These are phyloP conservation scores for Rhinocladiella mackenziei DNA, from an alignment of 2,329 filamentous ascomycete species.

Conservation along the genomic window DNA sequence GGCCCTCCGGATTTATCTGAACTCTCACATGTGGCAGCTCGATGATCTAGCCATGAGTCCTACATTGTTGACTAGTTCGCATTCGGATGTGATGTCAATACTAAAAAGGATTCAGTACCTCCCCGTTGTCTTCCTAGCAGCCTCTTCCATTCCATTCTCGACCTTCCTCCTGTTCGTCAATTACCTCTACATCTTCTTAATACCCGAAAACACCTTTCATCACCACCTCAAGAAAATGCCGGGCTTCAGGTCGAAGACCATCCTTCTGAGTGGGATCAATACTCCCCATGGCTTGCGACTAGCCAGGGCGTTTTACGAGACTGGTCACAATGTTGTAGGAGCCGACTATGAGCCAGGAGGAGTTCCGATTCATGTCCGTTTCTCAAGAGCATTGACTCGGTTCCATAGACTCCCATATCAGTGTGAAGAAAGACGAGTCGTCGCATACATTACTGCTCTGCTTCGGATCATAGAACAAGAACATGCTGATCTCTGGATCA, in stretches of 20 bases:
- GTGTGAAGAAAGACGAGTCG: constrained; percentile 1
- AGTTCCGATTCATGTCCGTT: constrained; percentile 52
- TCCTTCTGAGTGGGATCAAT: constrained; percentile 68
- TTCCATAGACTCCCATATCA: constrained; percentile 49
- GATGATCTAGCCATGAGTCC: too few relatives aligned
- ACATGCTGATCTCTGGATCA: constrained; percentile 66
- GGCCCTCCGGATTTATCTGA: too few relatives aligned
- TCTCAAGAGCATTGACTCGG: constrained; percentile 53
- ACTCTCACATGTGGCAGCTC: too few relatives aligned
- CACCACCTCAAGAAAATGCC: constrained; percentile 33
- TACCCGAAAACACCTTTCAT: constrained; percentile 30
- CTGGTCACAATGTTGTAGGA: constrained; percentile 65
- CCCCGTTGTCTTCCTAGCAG: constrained; percentile 41
- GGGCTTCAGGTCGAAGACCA: constrained; percentile 47
- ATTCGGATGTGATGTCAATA: background rate
- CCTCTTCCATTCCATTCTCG: constrained; percentile 48
- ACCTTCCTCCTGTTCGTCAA: constrained; percentile 43
- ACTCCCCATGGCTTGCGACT: constrained; percentile 67
- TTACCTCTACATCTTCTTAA: constrained; percentile 32
- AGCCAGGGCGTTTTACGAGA: constrained; percentile 61
- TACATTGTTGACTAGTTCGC: background rate
- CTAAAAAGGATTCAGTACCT: constrained; percentile 39
- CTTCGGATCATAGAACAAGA: constrained; percentile 58
- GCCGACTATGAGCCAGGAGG: constrained; percentile 57
- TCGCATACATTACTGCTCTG: constrained; percentile 53